Base-by-base conservation (phyloP, 441 rosid species). In the Flueggea neowawraea region DNA sequence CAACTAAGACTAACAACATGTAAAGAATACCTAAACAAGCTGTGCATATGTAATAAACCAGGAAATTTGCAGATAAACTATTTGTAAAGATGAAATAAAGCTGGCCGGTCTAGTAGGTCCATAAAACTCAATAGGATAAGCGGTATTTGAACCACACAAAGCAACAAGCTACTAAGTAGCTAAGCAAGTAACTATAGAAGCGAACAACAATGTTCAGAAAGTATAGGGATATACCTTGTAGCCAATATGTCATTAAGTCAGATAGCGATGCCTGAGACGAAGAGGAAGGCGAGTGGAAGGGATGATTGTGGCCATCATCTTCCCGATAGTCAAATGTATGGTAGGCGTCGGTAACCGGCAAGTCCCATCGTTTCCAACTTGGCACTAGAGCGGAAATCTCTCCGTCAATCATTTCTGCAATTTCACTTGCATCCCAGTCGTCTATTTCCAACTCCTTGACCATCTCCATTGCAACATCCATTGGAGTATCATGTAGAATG, bases 401-500 rank as follows among this genome's bases (percentile, higher is more conserved):
- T 56, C 84, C 83, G 66, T 87, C 97, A 43, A 90, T 93, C 95
- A 87, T 90, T 48, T 77, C 78, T 16, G 98, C 88, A 16, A 93
- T 90, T 69, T 85, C 92, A 55, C 62, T 69, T 85, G 91, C 55
- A 64, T 87, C 89, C 95, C 89, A 84, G 56, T 85, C 93, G 10
- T 65, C 62, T 31, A 93, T 93, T 58, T 88, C 95, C 73, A 93
- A 68, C 70, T 88, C 95, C 59, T 84, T 84, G 65, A 93, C 97
- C 98, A 93, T 93, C 78, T 93, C 98, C 69, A 80, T 22, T 0
- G 97, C 98, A 13, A 93, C 98, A 50, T 85, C 88, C 1, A 76
- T 72, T 12, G 98, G 75, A 48, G 93, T 90, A 73, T 93, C 98
- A 4, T 77, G 82, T 64, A 72, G 57, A 39, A 84, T 80, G 72